These are phyloP conservation scores for Lactarius sp. DNA, from an alignment of 768 basidiomycete species.

Conservation along the genomic window DNA sequence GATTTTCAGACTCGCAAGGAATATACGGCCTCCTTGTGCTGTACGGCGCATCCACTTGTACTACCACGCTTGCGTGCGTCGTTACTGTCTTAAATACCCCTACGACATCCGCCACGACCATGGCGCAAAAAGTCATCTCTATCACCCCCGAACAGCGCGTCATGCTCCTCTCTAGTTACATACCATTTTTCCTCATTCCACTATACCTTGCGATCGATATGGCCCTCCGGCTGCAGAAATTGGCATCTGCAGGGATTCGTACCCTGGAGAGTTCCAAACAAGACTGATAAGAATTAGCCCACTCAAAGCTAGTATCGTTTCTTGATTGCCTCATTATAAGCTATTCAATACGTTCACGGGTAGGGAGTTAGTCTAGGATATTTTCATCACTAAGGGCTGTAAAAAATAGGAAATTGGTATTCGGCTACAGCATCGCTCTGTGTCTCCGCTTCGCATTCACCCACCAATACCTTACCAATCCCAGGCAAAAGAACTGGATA, in stretches of 20 bases:
- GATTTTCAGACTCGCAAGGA: conserved; percentile 40
- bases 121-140: conserved; percentile 33
- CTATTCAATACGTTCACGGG: neutral
- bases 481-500: conserved; percentile 43
- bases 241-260: conserved; percentile 21
- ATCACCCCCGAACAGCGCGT: conserved; percentile 49
- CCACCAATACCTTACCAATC: conserved; percentile 62
- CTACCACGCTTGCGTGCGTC: conserved; percentile 73
- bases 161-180: conserved; percentile 60
- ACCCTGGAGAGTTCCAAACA: conserved; percentile 7
- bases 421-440: neutral
- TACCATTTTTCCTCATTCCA: conserved; percentile 73
- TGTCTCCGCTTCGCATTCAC: conserved; percentile 43
- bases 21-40: conserved; percentile 62
- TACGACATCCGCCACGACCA: conserved; percentile 34
- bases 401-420: neutral
- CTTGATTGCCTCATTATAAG: neutral
- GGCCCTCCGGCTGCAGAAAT: conserved; percentile 35
- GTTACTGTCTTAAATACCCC: conserved; percentile 53
- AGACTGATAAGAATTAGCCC: neutral
- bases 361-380: neutral
- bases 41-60: conserved; percentile 74
- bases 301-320: neutral
- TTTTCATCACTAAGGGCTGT: neutral
- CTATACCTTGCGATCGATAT: conserved; percentile 72